Evolutionary conservation across 2,329 filamentous ascomycete species (phyloP), one percentile per base, ranked within the genome.

Genomic region (Sarocladium oryzae): DNA sequence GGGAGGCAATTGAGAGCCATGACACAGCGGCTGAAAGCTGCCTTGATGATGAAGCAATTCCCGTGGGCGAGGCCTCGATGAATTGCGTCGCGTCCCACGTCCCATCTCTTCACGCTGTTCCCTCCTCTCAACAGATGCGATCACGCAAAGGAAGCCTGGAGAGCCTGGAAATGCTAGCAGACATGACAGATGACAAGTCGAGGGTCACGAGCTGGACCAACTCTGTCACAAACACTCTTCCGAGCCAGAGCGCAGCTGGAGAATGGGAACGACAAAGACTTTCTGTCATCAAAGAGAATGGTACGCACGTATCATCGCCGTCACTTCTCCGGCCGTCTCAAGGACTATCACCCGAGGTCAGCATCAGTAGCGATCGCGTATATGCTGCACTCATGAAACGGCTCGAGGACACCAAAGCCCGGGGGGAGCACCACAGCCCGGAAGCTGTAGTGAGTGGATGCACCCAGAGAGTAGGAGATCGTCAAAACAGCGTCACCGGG

Each of bases 151-250:
- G 78, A 1, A 83, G 81, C 54, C 57, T 81, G 4, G 76, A 76
- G 53, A 82, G 74, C 53, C 56, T 76, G 2, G 57, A 56, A 20
- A 73, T 67, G 50, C 69, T 71, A 5, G 64, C 63, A 32, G 65
- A 63, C 36, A 60, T 58, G 1, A 69, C 65, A 13, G 76, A 79
- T 35, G 76, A 81, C 18, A 78, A 71, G 56, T 86, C 82, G n/a
- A 70, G 85, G 20, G 79, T 88, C 49, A 88, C 85, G 2, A 89
- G 85, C 63, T 89, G 86, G 86, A 78, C 78, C 4, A 80, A 82
- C 54, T 86, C 85, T 0, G 79, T 78, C 1, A 72, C 74, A 2
- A 76, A 76, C 52, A 81, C 78, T 2, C 75, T 78, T 2, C 66
- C 74, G 5, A 79, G 67, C 63, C 53, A 74, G 40, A 66, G 53